Evolutionary conservation across 352 stramenopile species (phyloP).

Genomic region (Thraustochytrium sp.): DNA sequence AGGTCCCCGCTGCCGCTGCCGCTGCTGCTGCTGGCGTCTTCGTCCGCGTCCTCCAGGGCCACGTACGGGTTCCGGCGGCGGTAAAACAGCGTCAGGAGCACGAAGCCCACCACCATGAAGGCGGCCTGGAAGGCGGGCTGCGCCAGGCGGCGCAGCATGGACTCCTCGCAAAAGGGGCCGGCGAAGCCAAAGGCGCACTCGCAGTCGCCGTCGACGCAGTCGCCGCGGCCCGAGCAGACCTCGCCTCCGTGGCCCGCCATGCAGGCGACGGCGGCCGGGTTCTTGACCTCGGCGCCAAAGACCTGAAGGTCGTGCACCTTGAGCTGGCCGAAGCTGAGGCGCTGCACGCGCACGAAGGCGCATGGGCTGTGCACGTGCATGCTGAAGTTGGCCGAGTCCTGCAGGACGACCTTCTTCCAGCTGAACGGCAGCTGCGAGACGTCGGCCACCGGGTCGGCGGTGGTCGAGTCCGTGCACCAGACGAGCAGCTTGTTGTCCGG

Average conservation of each 20-base stretch:
- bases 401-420: slow-evolving; percentile 13
- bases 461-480: neutral
- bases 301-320: neutral
- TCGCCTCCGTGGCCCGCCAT: slow-evolving; percentile 55
- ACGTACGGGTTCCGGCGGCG: neutral
- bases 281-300: slow-evolving; percentile 21
- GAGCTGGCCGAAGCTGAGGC: slow-evolving; percentile 26
- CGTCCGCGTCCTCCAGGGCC: neutral
- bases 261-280: neutral
- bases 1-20: no score
- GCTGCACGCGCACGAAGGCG: slow-evolving; percentile 10
- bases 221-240: slow-evolving; percentile 68
- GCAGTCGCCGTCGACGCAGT: slow-evolving; percentile 71
- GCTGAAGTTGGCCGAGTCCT: slow-evolving; percentile 3
- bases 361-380: slow-evolving; percentile 23
- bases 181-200: slow-evolving; percentile 66
- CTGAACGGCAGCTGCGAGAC: neutral
- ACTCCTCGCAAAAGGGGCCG: slow-evolving; percentile 65
- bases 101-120: neutral
- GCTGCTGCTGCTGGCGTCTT: no score
- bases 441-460: neutral
- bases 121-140: neutral
- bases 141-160: neutral
- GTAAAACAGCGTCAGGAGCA: neutral
- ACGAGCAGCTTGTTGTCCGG: slow-evolving; percentile 5